Evolutionary conservation across 2,329 filamentous ascomycete species (phyloP).

Genomic region (Fusarium torreyae): DNA sequence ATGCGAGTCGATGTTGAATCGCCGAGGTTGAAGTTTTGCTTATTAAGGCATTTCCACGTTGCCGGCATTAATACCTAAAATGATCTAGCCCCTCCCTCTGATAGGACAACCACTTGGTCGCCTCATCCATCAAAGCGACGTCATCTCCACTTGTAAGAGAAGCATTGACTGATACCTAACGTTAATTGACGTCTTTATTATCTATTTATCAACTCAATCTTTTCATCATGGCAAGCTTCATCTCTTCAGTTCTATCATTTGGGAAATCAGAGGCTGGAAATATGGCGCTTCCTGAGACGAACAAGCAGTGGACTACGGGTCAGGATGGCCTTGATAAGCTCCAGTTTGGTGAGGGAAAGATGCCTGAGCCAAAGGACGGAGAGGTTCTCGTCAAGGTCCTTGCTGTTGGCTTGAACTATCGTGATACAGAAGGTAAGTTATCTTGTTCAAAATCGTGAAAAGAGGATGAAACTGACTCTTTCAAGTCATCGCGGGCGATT

Average conservation of each 20-base stretch:
- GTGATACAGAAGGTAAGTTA: constrained; percentile 63
- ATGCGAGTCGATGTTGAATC: constrained; percentile 5
- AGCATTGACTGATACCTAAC: constrained; percentile 22
- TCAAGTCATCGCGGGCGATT: constrained; percentile 74
- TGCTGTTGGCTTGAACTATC: constrained; percentile 65
- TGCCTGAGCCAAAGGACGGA: constrained; percentile 64
- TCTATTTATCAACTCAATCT: neutral
- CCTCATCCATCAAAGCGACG: constrained; percentile 36
- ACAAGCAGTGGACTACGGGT: constrained; percentile 68
- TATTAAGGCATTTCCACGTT: constrained; percentile 30
- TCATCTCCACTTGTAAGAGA: constrained; percentile 40
- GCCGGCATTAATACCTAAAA: constrained; percentile 29
- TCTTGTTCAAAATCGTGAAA: neutral
- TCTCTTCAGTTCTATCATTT: constrained; percentile 44
- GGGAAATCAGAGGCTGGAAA: constrained; percentile 24
- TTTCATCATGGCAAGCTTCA: constrained; percentile 39
- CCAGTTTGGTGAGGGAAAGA: constrained; percentile 58
- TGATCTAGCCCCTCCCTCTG: constrained; percentile 27
- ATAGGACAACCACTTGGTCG: constrained; percentile 27
- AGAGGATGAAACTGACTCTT: neutral
- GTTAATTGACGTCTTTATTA: neutral
- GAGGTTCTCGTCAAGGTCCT: constrained; percentile 67
- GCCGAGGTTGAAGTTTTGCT: constrained; percentile 17
- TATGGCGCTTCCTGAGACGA: constrained; percentile 47
- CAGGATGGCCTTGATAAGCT: constrained; percentile 72